These are phyloP conservation scores for Colletotrichum phormii DNA, from an alignment of 2,329 filamentous ascomycete genomes.

Conservation along the genomic window DNA sequence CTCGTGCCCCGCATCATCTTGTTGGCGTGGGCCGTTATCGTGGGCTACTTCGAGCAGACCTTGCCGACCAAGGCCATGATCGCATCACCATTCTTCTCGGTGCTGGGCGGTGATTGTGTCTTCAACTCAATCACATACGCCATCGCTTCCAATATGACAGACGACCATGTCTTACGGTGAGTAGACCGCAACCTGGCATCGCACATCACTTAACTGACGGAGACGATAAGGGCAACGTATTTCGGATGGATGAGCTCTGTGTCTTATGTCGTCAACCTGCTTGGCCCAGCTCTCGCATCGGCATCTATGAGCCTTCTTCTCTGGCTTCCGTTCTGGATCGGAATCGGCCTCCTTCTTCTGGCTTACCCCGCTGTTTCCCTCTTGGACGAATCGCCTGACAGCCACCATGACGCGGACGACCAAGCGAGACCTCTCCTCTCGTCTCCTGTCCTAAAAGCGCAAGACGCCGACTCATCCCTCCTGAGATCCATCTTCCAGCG, in stretches of 20 bases:
- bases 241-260: slow-evolving; percentile 64
- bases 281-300: slow-evolving; percentile 59
- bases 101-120: slow-evolving; percentile 62
- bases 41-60: slow-evolving; percentile 50
- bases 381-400: not conserved
- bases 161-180: slow-evolving; percentile 52
- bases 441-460: slow-evolving; percentile 52
- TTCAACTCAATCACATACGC: slow-evolving; percentile 62
- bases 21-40: slow-evolving; percentile 52
- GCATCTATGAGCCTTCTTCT: slow-evolving; percentile 56
- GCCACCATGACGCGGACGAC: slow-evolving; percentile 42
- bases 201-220: not conserved
- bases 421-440: slow-evolving; percentile 52
- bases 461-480: slow-evolving; percentile 35
- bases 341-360: slow-evolving; percentile 49
- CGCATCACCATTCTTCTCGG: slow-evolving; percentile 53
- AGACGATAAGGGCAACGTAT: slow-evolving; percentile 54
- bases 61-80: slow-evolving; percentile 54
- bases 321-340: slow-evolving; percentile 56
- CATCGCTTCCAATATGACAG: slow-evolving; percentile 56
- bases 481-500: slow-evolving; percentile 37
- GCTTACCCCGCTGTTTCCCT: slow-evolving; percentile 46
- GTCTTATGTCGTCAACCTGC: slow-evolving; percentile 58
- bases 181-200: slow-evolving; percentile 30
- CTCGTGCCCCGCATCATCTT: slow-evolving; percentile 54